Evolutionary conservation across 108 stramenopile genomes (phyloP).

Genomic region (Discostella pseudostelligera): DNA sequence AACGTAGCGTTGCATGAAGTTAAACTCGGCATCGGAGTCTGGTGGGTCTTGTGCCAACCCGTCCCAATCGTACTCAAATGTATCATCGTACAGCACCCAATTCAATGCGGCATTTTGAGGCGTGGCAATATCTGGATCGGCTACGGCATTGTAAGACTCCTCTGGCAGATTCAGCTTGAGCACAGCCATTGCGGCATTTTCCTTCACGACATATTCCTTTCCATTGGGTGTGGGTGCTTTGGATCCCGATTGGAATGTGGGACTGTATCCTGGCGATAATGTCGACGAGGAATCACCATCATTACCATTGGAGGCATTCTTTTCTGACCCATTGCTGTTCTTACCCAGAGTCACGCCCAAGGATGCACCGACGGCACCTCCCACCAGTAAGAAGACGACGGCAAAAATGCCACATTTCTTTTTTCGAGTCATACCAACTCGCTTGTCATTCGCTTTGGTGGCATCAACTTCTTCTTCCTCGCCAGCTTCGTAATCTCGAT

Average conservation of each 20-base stretch:
- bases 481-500: background rate
- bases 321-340: background rate
- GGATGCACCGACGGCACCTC: background rate
- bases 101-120: slow-evolving; percentile 18
- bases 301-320: background rate
- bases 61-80: slow-evolving; percentile 32
- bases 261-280: background rate
- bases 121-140: background rate
- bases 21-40: slow-evolving; percentile 10
- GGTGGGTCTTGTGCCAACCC: slow-evolving; percentile 14
- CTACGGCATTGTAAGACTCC: slow-evolving; percentile 16
- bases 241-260: background rate
- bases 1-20: slow-evolving; percentile 36
- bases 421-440: background rate
- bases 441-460: background rate
- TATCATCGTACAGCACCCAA: slow-evolving; percentile 24
- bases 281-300: background rate
- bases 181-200: slow-evolving; percentile 9
- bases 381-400: background rate
- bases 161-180: slow-evolving; percentile 17
- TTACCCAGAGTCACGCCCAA: background rate
- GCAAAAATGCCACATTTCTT: background rate
- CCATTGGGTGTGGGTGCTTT: background rate
- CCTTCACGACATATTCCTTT: background rate
- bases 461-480: background rate